Evolutionary conservation across 441 rosid genomes (phyloP).

Genomic region (Flueggea neowawraea): DNA sequence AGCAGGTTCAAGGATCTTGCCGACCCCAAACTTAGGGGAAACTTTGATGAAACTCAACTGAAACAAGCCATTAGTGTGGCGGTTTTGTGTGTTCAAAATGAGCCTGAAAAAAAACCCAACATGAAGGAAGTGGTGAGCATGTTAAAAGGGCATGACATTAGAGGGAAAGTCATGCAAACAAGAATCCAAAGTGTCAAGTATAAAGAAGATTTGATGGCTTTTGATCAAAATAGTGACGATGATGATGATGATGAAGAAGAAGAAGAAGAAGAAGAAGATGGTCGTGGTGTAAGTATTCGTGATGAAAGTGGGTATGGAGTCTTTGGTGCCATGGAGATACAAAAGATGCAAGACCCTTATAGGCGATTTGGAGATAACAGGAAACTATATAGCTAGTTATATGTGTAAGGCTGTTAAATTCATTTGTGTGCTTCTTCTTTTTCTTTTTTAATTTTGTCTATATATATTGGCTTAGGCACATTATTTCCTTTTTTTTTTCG

Average conservation of each 20-base stretch:
- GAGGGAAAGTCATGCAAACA: conserved; percentile 22
- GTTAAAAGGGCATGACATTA: conserved; percentile 43
- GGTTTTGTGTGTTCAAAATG: conserved; percentile 48
- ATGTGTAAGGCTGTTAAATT: not conserved
- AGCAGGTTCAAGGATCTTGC: conserved; percentile 48
- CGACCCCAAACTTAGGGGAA: conserved; percentile 59
- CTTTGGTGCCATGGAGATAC: conserved; percentile 46
- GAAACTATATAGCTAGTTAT: conserved; percentile 6
- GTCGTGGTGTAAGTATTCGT: not conserved
- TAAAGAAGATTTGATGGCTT: conserved; percentile 42
- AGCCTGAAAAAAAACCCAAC: conserved; percentile 48
- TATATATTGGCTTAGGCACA: too few species aligned
- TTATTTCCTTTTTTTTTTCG: too few species aligned
- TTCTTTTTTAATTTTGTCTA: not conserved
- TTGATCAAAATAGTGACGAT: conserved; percentile 45
- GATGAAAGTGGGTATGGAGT: conserved; percentile 46
- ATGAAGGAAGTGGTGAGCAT: conserved; percentile 57
- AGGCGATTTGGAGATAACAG: conserved; percentile 18
- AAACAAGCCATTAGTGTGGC: conserved; percentile 47
- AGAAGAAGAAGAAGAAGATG: too few species aligned
- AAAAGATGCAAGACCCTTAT: conserved; percentile 36
- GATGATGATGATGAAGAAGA: too few species aligned
- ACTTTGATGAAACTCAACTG: conserved; percentile 52
- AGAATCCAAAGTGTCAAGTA: conserved; percentile 48
- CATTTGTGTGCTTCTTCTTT: not conserved